Conservation (phyloP, 306 rosid genomes). For the Comarum palustre region DNA sequence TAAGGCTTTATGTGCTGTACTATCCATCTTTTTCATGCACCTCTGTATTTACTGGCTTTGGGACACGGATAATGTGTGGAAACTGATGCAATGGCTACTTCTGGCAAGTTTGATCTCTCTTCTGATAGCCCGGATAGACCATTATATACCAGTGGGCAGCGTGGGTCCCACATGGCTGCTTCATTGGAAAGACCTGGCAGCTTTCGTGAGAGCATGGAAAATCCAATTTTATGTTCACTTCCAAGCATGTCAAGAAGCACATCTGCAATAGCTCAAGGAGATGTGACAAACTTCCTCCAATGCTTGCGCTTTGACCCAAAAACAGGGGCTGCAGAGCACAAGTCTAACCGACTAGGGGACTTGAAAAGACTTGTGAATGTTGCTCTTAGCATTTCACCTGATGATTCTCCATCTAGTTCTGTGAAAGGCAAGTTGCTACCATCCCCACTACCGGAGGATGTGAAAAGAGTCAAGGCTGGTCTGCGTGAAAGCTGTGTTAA, state of each 20-base stretch:
- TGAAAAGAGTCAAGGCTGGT: slow-evolving; percentile 58
- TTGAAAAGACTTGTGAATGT: slow-evolving; percentile 53
- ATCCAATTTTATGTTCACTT: slow-evolving; percentile 75
- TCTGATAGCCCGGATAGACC: slow-evolving; percentile 91
- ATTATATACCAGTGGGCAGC: slow-evolving; percentile 74
- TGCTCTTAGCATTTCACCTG: slow-evolving; percentile 74
- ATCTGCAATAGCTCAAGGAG: slow-evolving; percentile 62
- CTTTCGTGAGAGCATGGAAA: slow-evolving; percentile 83
- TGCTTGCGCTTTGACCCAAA: slow-evolving; percentile 68
- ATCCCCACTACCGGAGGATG: slow-evolving; percentile 64
- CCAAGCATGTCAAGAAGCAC: slow-evolving; percentile 83
- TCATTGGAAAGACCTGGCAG: slow-evolving; percentile 83
- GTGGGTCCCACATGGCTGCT: slow-evolving; percentile 87
- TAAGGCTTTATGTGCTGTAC: slow-evolving; percentile 54
- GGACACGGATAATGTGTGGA: slow-evolving; percentile 48
- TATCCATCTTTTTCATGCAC: slow-evolving; percentile 59
- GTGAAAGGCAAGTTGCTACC: slow-evolving; percentile 70
- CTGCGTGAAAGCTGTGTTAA: slow-evolving; percentile 49
- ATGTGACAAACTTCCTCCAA: slow-evolving; percentile 60
- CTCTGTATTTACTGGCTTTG: slow-evolving; percentile 48
- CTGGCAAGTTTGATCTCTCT: slow-evolving; percentile 86
- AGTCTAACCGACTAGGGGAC: slow-evolving; percentile 68
- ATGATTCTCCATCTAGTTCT: slow-evolving; percentile 79
- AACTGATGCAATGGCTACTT: slow-evolving; percentile 80
- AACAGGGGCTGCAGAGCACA: slow-evolving; percentile 61